Percentiles rank a stretch among this genome's conserved stretches.
These are phyloP conservation scores for Blastomyces emzantsi DNA, from an alignment of 2,329 filamentous ascomycete species.

Conservation along the genomic window DNA sequence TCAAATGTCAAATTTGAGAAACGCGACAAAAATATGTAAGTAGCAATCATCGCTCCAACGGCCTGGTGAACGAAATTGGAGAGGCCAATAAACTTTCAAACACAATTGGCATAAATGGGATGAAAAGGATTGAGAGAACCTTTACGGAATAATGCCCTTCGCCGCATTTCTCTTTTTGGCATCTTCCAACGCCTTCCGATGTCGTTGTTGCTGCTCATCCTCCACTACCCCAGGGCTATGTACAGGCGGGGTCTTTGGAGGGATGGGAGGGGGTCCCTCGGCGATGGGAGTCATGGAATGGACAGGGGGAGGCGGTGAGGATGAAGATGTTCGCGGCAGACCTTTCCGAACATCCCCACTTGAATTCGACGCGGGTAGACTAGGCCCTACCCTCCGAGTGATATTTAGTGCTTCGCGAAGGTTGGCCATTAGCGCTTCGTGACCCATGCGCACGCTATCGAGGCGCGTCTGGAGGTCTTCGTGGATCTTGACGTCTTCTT, in stretches of 20 bases:
- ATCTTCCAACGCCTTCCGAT: constrained; percentile 44
- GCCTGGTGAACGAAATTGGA: background rate
- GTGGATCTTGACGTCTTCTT: constrained; percentile 41
- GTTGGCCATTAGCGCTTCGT: constrained; percentile 28
- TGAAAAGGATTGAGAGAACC: background rate
- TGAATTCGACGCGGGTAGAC: constrained; percentile 5
- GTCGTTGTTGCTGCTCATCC: constrained; percentile 38
- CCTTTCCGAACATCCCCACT: background rate
- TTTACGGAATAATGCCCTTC: constrained; percentile 13
- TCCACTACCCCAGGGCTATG: constrained; percentile 8
- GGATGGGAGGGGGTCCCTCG: background rate
- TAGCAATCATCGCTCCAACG: background rate
- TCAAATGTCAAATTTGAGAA: background rate
- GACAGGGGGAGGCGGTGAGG: background rate
- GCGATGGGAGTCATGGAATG: background rate
- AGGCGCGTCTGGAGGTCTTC: constrained; percentile 35
- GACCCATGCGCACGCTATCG: constrained; percentile 33
- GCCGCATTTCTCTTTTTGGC: constrained; percentile 47
- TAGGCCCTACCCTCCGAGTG: constrained; percentile 23
- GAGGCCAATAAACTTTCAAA: background rate
- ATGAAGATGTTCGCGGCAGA: too few relatives aligned
- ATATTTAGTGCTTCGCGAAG: constrained; percentile 33
- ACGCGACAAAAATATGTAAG: background rate
- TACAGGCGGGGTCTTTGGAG: background rate
- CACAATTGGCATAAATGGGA: background rate